Evolutionary conservation across 768 basidiomycete species (phyloP).

Genomic region (Leccinum disarticulatum): DNA sequence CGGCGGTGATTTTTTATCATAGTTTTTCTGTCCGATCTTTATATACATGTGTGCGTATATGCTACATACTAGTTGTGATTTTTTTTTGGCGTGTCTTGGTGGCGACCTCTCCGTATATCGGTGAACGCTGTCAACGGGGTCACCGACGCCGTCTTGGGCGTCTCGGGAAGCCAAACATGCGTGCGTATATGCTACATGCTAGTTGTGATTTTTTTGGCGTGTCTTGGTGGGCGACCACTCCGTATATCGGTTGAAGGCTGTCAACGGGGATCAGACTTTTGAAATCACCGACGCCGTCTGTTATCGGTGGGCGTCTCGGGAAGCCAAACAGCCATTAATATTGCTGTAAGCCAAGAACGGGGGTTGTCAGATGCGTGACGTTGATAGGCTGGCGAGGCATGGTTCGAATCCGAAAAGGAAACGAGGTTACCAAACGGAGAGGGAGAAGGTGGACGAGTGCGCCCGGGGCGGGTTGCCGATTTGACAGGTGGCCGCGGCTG

Average conservation of each 20-base stretch:
- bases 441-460: background rate
- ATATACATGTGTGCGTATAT: conserved; percentile 14
- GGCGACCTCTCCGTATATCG: background rate
- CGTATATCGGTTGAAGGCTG: background rate
- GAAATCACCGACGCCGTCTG: background rate
- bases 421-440: background rate
- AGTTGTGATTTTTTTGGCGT: background rate
- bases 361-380: conserved; percentile 6
- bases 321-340: background rate
- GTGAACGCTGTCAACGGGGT: background rate
- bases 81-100: background rate
- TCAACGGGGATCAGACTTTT: background rate
- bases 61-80: conserved; percentile 3
- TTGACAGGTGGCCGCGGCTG: conserved; percentile 1
- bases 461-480: background rate
- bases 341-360: background rate
- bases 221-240: background rate
- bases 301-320: conserved; percentile 2
- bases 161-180: conserved; percentile 10
- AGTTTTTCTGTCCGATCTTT: background rate
- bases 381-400: background rate
- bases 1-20: background rate
- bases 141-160: background rate
- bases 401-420: background rate
- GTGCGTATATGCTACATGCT: conserved; percentile 14